Evolutionary conservation across 805 yeast genomes (phyloP).

Genomic region (Diddensiella transvaalensis): DNA sequence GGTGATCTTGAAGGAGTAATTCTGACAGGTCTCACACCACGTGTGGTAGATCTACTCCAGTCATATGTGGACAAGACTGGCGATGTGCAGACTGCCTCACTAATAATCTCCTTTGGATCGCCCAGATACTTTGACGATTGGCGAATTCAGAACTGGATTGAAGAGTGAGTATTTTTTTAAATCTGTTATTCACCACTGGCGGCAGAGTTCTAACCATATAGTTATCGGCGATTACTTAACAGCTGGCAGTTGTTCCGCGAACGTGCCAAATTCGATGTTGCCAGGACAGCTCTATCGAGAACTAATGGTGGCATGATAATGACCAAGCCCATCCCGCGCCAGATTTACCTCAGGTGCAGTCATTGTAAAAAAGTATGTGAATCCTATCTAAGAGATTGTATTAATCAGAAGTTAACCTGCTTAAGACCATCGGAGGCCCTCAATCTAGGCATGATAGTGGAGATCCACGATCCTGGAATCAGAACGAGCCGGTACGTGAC

Average conservation of each 20-base stretch:
- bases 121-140: slow-evolving; percentile 77
- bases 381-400: not conserved
- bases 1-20: slow-evolving; percentile 93
- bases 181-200: not conserved
- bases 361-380: slow-evolving; percentile 61
- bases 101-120: slow-evolving; percentile 73
- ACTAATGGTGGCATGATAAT: slow-evolving; percentile 47
- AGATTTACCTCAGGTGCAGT: slow-evolving; percentile 75
- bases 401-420: not conserved
- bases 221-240: slow-evolving; percentile 58
- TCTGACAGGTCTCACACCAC: slow-evolving; percentile 86
- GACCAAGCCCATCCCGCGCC: slow-evolving; percentile 57
- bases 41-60: slow-evolving; percentile 76
- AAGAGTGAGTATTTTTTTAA: slow-evolving; percentile 32
- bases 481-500: slow-evolving; percentile 3
- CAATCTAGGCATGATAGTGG: not conserved
- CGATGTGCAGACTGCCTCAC: slow-evolving; percentile 88
- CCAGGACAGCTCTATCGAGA: slow-evolving; percentile 60
- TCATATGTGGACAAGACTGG: slow-evolving; percentile 82
- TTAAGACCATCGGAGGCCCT: slow-evolving; percentile 6
- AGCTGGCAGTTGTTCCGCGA: slow-evolving; percentile 76
- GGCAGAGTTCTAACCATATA: slow-evolving; percentile 27
- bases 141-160: slow-evolving; percentile 76
- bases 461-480: not conserved
- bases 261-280: slow-evolving; percentile 83